Evolutionary conservation across 768 basidiomycete genomes (phyloP).

Genomic region (Suillus discolor): DNA sequence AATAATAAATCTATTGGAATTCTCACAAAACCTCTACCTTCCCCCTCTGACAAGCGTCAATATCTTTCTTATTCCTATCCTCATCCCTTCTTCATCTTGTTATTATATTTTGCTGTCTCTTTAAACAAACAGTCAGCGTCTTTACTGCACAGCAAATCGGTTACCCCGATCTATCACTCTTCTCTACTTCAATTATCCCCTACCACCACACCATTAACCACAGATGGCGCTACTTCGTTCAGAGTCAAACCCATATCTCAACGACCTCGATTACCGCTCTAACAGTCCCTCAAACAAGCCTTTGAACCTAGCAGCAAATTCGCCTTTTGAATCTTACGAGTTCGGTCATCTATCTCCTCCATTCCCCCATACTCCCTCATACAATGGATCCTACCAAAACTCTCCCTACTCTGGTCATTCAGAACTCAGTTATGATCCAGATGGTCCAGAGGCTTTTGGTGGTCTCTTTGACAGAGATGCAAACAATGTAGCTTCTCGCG

Average conservation of each 20-base stretch:
- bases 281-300: slow-evolving; percentile 33
- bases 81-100: slow-evolving; percentile 6
- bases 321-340: slow-evolving; percentile 45
- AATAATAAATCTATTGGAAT: slow-evolving; percentile 18
- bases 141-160: slow-evolving; percentile 1
- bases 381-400: slow-evolving; percentile 69
- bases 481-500: slow-evolving; percentile 33
- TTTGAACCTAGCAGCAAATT: slow-evolving; percentile 19
- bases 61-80: slow-evolving; percentile 9
- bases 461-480: slow-evolving; percentile 52
- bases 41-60: slow-evolving; percentile 24
- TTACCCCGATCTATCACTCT: background rate
- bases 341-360: slow-evolving; percentile 38
- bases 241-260: slow-evolving; percentile 20
- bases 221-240: slow-evolving; percentile 33
- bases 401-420: slow-evolving; percentile 71
- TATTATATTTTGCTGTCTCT: slow-evolving; percentile 4
- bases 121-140: slow-evolving; percentile 11
- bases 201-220: background rate
- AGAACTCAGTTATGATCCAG: slow-evolving; percentile 59
- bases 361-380: slow-evolving; percentile 56
- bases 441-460: slow-evolving; percentile 48
- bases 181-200: background rate
- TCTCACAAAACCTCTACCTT: slow-evolving; percentile 30
- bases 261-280: slow-evolving; percentile 28